These are phyloP conservation scores for Clonostachys sp. DNA, from an alignment of 2,329 filamentous ascomycete genomes.

Conservation along the genomic window DNA sequence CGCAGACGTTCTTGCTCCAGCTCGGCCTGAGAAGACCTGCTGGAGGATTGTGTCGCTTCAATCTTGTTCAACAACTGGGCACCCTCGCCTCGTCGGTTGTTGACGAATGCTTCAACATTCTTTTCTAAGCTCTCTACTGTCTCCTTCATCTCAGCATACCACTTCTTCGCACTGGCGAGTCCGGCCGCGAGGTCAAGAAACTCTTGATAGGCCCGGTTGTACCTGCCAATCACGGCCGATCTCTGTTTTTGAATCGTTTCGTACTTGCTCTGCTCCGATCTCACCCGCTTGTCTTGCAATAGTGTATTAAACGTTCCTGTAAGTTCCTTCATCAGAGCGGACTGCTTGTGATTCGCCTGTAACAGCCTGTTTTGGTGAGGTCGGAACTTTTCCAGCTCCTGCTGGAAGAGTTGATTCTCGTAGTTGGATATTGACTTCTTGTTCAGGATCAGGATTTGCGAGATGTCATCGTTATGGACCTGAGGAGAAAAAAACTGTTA, in stretches of 20 bases:
- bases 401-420: conserved; percentile 87
- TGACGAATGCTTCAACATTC: conserved; percentile 96
- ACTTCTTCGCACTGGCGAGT: conserved; percentile 80
- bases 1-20: conserved; percentile 83
- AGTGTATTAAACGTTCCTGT: conserved; percentile 82
- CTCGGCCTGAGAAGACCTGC: conserved; percentile 60
- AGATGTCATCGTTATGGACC: conserved; percentile 96
- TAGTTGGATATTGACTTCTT: conserved; percentile 94
- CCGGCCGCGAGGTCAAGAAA: conserved; percentile 88
- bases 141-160: conserved; percentile 94
- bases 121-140: conserved; percentile 88
- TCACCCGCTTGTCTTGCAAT: conserved; percentile 88
- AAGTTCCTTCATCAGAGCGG: conserved; percentile 89
- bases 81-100: conserved; percentile 87
- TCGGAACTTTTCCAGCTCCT: conserved; percentile 95
- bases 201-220: conserved; percentile 87
- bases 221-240: conserved; percentile 75
- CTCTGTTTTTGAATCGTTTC: conserved; percentile 82
- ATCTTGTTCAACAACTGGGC: conserved; percentile 86
- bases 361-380: conserved; percentile 87
- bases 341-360: conserved; percentile 94
- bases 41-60: conserved; percentile 69
- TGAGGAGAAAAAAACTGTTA: conserved; percentile 28
- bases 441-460: conserved; percentile 93
- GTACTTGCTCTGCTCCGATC: conserved; percentile 92